Percentiles rank a stretch among this genome's conserved stretches.
Conservation (phyloP, 2,329 filamentous ascomycete species). For the Whalleya microplaca region DNA sequence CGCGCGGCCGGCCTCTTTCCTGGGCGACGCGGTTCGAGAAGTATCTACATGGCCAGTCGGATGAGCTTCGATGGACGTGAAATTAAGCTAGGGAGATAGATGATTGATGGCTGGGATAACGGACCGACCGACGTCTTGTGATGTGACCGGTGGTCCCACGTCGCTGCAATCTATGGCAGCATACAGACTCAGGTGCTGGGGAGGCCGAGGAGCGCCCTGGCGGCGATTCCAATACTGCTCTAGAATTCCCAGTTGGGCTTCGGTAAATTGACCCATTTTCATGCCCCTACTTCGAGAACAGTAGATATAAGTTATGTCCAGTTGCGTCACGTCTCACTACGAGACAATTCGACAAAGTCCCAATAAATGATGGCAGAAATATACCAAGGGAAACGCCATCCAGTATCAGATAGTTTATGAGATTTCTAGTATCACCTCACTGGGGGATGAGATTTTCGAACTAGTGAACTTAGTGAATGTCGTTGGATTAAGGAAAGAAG, state of each 20-base stretch:
- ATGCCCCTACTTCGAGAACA: background rate
- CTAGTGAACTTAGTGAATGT: too few species aligned
- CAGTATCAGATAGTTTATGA: too few species aligned
- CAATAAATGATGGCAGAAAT: too few species aligned
- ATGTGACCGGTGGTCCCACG: background rate
- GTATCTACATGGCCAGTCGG: background rate
- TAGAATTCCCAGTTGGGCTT: slow-evolving; percentile 1
- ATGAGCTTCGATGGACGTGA: background rate
- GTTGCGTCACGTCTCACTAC: too few species aligned
- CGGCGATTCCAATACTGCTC: background rate
- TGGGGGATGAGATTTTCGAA: too few species aligned
- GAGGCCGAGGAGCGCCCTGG: background rate
- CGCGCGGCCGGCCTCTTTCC: background rate
- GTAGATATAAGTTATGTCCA: background rate
- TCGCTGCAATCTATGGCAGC: background rate
- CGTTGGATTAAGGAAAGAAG: too few species aligned
- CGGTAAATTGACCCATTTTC: slow-evolving; percentile 1
- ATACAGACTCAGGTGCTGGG: background rate
- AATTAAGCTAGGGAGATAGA: background rate
- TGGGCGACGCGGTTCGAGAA: background rate
- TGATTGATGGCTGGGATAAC: background rate
- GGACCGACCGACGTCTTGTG: background rate
- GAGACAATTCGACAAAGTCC: too few species aligned
- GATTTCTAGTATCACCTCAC: too few species aligned
- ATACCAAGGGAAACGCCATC: too few species aligned